Evolutionary conservation across 495 filamentous ascomycete species (phyloP).

Genomic region (Annulohypoxylon stygium): DNA sequence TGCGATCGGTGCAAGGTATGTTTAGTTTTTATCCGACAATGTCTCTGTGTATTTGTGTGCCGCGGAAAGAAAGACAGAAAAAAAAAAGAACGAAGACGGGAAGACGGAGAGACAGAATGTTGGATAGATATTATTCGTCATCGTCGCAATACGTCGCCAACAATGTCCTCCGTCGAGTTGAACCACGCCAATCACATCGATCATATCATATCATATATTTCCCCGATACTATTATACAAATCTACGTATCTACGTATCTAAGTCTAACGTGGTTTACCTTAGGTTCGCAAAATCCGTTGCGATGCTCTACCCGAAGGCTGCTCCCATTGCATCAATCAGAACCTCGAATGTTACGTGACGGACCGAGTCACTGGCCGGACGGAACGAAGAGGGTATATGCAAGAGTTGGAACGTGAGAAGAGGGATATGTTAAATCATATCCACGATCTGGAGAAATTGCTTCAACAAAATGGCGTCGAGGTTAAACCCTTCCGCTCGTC

Average conservation of each 20-base stretch:
- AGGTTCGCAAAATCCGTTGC: constrained; percentile 89
- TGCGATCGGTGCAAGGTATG: constrained; percentile 92
- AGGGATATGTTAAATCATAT: constrained; percentile 65
- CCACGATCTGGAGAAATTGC: constrained; percentile 63
- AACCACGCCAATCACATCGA: constrained; percentile 4
- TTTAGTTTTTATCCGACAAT: constrained; percentile 43
- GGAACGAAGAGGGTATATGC: constrained; percentile 78
- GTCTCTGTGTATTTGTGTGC: not conserved
- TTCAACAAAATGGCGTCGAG: constrained; percentile 56
- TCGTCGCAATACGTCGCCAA: constrained; percentile 23
- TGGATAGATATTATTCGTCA: not conserved
- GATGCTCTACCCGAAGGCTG: constrained; percentile 80
- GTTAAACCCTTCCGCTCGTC: constrained; percentile 55
- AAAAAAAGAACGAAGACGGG: not conserved
- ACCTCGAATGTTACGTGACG: constrained; percentile 81
- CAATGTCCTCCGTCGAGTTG: not conserved
- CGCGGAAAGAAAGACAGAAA: not conserved
- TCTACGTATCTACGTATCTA: not conserved
- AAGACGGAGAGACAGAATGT: not conserved
- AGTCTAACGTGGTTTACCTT: constrained; percentile 41
- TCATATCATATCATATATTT: not conserved
- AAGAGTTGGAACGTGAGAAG: constrained; percentile 72
- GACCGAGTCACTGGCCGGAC: constrained; percentile 89
- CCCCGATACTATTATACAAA: not conserved
- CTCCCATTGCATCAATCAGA: constrained; percentile 77